Percentiles rank a stretch among this genome's conserved stretches.
phyloP scores from a whole-genome alignment of 768 basidiomycete species.

The Gymnopilus junonius region DNA sequence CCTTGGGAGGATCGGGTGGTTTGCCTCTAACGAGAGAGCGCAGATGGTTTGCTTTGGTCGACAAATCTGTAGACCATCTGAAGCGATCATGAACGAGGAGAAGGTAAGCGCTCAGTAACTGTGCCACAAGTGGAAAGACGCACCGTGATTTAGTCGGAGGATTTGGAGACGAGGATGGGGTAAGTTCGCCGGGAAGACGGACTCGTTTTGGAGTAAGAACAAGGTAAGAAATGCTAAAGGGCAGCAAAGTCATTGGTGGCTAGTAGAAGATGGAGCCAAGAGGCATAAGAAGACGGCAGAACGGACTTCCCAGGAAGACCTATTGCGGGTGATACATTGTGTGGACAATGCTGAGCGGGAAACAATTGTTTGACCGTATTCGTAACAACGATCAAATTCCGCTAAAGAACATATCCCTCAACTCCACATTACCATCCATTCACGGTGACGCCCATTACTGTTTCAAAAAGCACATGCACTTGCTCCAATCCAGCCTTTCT shows the following conservation, averaged over 20 bases:
- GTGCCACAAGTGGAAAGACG: neutral
- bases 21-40: constrained; percentile 25
- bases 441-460: neutral
- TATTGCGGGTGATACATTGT: neutral
- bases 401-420: neutral
- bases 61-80: constrained; percentile 24
- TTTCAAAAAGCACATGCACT: constrained; percentile 4
- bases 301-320: neutral
- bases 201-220: constrained; percentile 56
- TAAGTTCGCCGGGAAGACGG: constrained; percentile 53
- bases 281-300: neutral
- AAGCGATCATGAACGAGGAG: neutral
- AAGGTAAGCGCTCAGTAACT: neutral
- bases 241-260: constrained; percentile 30
- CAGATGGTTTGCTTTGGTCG: constrained; percentile 29
- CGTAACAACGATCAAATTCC: neutral
- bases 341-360: neutral
- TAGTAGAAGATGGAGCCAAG: neutral
- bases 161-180: constrained; percentile 15
- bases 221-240: constrained; percentile 57
- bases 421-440: neutral
- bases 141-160: constrained; percentile 23
- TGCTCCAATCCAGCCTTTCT: constrained; percentile 5
- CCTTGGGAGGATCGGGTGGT: neutral
- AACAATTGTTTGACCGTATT: neutral